Evolutionary conservation across 2,329 filamentous ascomycete species (phyloP), one percentile per base, ranked within the genome.

Genomic region (Orbilia blumenaviensis): DNA sequence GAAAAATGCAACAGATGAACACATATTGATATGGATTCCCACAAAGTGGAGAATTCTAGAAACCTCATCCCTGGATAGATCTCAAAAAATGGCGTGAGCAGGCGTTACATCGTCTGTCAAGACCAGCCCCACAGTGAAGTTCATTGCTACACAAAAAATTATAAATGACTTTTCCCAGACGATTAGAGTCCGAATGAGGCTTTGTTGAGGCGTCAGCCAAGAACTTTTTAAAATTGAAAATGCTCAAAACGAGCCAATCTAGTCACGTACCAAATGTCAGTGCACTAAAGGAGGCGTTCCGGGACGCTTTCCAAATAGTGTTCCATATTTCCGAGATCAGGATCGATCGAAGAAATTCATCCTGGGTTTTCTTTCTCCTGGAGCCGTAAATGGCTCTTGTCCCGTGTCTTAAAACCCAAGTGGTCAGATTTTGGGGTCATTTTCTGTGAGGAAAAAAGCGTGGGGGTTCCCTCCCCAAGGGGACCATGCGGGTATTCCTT

Each of bases 391-490:
- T 63, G 56, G 66, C 56, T 71, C 64, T 61, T 52, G 56, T 71
- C 27, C 66, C 66, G 54, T 69, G 66, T 62, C 56, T 68, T 27
- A 54, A 25, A 68, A 21, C n/a, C n/a, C 29, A 44, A 46, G 62
- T 61, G 64, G 64, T 68, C 12, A 68, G 64, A 68, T 68, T 67
- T 52, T 60, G 58, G 41, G 36, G 38, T 27, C 41, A 50, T 60
- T 46, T n/a, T 42, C 18, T 23, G 7, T 16, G 16, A 21, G 6
- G 18, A 16, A 27, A 42, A 32, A 12, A 21, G 46, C 64, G 64
- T 68, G 64, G 64, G 64, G 64, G 64, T 18, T 50, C 10, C n/a
- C 7, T 10, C 6, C 16, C 3, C 4, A 14, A 8, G 27, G 48
- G n/a, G 46, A 18, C 3, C 29, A 9, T n/a, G 14, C 18, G 48